Evolutionary conservation across 805 yeast species (phyloP), one percentile per base, ranked within the genome.

Genomic region (Ogataea allantospora): DNA sequence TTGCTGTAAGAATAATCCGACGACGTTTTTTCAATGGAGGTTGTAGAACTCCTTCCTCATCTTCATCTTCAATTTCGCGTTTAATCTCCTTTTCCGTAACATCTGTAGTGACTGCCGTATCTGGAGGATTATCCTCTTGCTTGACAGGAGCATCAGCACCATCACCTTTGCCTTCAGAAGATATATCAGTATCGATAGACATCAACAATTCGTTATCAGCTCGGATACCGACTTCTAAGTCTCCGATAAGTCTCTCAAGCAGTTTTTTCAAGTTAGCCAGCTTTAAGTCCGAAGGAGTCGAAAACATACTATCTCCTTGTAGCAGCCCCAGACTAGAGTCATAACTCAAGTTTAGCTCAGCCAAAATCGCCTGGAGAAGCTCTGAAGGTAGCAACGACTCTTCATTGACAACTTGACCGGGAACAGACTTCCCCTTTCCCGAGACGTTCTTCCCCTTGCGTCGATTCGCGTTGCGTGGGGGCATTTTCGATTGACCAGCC

Each of bases 251-350:
- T 28, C 65, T 68, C 10, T 56, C 60, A 15, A 75, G 51, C n/a
- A 67, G 53, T 51, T 67, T 66, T 31, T 46, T 49, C 29, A 58
- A 34, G 5, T 39, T 22, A 6, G 32, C 25, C 16, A 63, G 47
- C 20, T 46, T 48, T 3, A 40, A 32, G 24, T 40, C 42, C 14
- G 27, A 28, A 1, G 64, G 73, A 14, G 66, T 60, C 5, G 74
- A 68, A 23, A 43, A 44, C 40, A 49, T 48, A 6, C 69, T 52
- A 13, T 76, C 80, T 0, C 89, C 89, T 47, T 72, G 79, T 16
- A 83, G 58, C 35, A 75, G 58, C 1, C 88, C 88, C 12, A 73
- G 65, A 26, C 76, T 73, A 4, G 73, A 64, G 50, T 81, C 85
- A 52, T 76, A 82, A 1, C 74, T 62, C 36, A 83, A 57, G 31